Evolutionary conservation across 2,329 filamentous ascomycete species (phyloP).

Genomic region (Pseudogymnoascus sp.): DNA sequence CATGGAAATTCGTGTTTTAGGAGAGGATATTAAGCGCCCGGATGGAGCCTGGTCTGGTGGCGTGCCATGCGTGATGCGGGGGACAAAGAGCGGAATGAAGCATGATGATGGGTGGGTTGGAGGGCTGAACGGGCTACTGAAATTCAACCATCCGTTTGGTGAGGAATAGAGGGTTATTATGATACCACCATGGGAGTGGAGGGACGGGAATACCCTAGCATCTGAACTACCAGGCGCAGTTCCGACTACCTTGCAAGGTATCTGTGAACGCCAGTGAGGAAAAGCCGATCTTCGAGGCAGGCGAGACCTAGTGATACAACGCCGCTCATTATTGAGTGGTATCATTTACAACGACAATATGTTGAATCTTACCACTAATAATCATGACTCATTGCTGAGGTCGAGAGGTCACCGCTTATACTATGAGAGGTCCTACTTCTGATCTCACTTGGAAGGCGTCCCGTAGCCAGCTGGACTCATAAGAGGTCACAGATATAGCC

Average conservation of each 20-base stretch:
- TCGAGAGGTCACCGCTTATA: background rate
- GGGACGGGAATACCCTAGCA: background rate
- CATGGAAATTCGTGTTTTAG: slow-evolving; percentile 81
- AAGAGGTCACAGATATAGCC: background rate
- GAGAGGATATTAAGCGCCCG: slow-evolving; percentile 59
- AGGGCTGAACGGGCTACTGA: slow-evolving; percentile 82
- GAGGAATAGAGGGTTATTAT: slow-evolving; percentile 33
- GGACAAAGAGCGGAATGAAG: slow-evolving; percentile 38
- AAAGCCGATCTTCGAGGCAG: background rate
- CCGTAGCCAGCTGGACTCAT: background rate
- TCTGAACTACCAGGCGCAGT: background rate
- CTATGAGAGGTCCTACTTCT: background rate
- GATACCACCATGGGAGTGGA: background rate
- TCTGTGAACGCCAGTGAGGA: background rate
- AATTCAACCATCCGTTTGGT: slow-evolving; percentile 97
- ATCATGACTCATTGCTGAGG: background rate
- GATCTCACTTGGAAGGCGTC: background rate
- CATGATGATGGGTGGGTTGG: slow-evolving; percentile 95
- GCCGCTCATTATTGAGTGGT: background rate
- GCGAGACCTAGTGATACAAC: background rate
- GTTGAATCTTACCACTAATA: background rate
- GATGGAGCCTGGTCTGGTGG: slow-evolving; percentile 57
- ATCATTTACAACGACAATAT: background rate
- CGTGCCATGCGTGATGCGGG: slow-evolving; percentile 83
- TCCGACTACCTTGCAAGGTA: background rate